Conservation (phyloP, 352 stramenopile genomes). For the Phytophthora pistaciae region DNA sequence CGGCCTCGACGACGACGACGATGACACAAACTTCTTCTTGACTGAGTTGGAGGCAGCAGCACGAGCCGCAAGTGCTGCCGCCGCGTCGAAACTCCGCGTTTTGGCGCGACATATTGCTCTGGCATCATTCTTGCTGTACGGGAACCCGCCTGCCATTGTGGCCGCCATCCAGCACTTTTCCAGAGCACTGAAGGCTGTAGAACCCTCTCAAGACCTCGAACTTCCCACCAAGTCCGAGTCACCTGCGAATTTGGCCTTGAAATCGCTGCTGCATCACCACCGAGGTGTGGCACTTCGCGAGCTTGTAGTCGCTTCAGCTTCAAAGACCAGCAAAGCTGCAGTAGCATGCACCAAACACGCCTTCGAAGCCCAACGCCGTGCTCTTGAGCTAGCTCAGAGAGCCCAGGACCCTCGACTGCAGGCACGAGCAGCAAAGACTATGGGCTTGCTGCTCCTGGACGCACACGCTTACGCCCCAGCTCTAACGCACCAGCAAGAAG, state of each 20-base stretch:
- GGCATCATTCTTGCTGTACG: conserved; percentile 69
- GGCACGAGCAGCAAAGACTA: conserved; percentile 66
- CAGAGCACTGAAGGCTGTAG: conserved; percentile 44
- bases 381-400: conserved; percentile 53
- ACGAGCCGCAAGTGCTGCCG: conserved; percentile 23
- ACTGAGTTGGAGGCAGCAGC: conserved; percentile 71
- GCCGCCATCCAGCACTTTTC: conserved; percentile 48
- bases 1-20: conserved; percentile 43
- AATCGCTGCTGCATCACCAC: conserved; percentile 71
- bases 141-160: conserved; percentile 33
- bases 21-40: conserved; percentile 75
- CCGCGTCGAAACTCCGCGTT: conserved; percentile 26
- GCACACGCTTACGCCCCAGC: conserved; percentile 47
- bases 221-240: not conserved
- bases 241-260: conserved; percentile 32
- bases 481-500: conserved; percentile 73
- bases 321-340: conserved; percentile 11
- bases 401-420: conserved; percentile 50
- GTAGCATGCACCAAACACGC: conserved; percentile 27
- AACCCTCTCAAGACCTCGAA: conserved; percentile 6
- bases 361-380: conserved; percentile 54
- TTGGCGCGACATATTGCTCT: conserved; percentile 53
- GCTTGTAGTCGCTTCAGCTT: conserved; percentile 36
- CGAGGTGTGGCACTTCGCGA: conserved; percentile 75
- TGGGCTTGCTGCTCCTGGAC: conserved; percentile 73